phyloP scores from a whole-genome alignment of 2,329 filamentous ascomycete genomes.

The Amphichorda felina region DNA sequence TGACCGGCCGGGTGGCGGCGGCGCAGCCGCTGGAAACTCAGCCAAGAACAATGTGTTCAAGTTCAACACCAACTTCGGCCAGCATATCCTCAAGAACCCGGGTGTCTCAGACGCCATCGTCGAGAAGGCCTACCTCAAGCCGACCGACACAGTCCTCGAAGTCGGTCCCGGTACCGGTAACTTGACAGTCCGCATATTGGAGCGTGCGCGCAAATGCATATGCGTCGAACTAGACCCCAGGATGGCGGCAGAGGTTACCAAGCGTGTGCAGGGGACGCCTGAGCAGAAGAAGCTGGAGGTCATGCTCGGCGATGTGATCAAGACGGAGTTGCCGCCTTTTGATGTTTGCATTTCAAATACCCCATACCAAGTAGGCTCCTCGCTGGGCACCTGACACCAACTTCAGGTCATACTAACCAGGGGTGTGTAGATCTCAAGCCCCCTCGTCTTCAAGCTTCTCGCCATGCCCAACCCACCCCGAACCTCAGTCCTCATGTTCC shows the following conservation, averaged over 20 bases:
- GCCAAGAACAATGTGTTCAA: conserved; percentile 81
- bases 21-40: conserved; percentile 10
- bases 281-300: conserved; percentile 77
- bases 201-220: conserved; percentile 70
- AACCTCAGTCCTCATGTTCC: conserved; percentile 87
- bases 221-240: conserved; percentile 89
- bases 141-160: conserved; percentile 80
- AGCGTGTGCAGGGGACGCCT: conserved; percentile 83
- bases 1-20: conserved; percentile 20
- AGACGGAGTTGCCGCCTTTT: conserved; percentile 64
- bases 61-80: conserved; percentile 83
- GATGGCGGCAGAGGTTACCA: conserved; percentile 92
- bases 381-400: too few species aligned
- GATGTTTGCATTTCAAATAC: conserved; percentile 69
- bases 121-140: conserved; percentile 75
- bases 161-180: conserved; percentile 86
- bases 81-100: conserved; percentile 87
- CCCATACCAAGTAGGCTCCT: conserved; percentile 45
- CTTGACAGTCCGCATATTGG: conserved; percentile 78
- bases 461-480: conserved; percentile 71
- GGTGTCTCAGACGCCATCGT: conserved; percentile 64
- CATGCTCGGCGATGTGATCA: conserved; percentile 77
- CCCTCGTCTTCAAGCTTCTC: conserved; percentile 83
- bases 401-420: too few species aligned
- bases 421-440: conserved; percentile 75